Conservation (phyloP, 805 yeast species). For the Suhomyces sp. region DNA sequence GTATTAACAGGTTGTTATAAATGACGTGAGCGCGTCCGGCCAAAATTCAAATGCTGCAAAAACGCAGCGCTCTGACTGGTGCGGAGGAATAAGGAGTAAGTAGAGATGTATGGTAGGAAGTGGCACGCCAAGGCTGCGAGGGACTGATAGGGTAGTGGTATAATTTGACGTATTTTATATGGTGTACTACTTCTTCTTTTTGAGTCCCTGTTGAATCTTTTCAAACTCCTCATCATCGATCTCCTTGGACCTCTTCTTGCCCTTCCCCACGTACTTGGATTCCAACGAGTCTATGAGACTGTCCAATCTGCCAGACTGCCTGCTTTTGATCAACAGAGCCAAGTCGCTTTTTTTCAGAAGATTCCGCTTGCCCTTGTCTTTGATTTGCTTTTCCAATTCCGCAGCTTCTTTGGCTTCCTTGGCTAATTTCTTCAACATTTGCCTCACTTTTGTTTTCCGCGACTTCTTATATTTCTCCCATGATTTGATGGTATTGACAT, state of each 20-base stretch:
- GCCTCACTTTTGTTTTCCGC: slow-evolving; percentile 45
- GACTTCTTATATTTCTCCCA: slow-evolving; percentile 53
- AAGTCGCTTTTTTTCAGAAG: slow-evolving; percentile 39
- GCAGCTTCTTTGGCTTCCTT: slow-evolving; percentile 68
- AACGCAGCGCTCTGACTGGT: neutral
- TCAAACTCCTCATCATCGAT: slow-evolving; percentile 52
- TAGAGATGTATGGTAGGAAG: neutral
- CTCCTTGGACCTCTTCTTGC: slow-evolving; percentile 36
- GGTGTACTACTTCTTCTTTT: slow-evolving; percentile 15
- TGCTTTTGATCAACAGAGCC: slow-evolving; percentile 47
- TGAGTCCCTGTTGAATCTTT: slow-evolving; percentile 38
- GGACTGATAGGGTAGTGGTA: neutral
- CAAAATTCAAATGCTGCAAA: neutral
- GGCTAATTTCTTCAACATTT: slow-evolving; percentile 48
- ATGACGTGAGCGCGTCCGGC: neutral
- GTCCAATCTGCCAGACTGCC: slow-evolving; percentile 43
- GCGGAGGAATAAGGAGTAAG: neutral
- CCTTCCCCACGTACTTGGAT: slow-evolving; percentile 45
- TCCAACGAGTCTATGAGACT: slow-evolving; percentile 47
- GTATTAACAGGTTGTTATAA: neutral
- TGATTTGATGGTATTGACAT: slow-evolving; percentile 29
- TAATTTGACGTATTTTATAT: neutral
- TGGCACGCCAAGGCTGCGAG: neutral
- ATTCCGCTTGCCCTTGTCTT: slow-evolving; percentile 30
- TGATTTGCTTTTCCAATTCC: slow-evolving; percentile 38